These are phyloP conservation scores for Xylariaceae sp. DNA, from an alignment of 2,329 filamentous ascomycete species.

Conservation along the genomic window DNA sequence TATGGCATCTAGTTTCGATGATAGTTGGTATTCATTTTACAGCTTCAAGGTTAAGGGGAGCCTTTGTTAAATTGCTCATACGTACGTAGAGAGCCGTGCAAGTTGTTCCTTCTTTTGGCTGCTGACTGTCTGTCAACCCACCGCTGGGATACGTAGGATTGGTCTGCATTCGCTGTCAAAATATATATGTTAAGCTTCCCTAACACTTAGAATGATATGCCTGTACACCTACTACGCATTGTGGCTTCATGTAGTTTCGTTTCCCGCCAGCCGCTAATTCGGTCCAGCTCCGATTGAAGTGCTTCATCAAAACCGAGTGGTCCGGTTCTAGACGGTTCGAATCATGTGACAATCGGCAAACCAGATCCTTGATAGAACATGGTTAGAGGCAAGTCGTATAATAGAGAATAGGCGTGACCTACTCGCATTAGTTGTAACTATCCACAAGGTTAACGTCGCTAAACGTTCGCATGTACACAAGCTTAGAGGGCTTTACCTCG, in stretches of 20 bases:
- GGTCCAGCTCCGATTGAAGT: constrained; percentile 13
- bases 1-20: constrained; percentile 17
- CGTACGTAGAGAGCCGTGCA: constrained; percentile 6
- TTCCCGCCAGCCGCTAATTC: constrained; percentile 13
- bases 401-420: too few relatives aligned
- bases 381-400: neutral
- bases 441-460: neutral
- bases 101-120: neutral
- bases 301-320: constrained; percentile 4
- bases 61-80: too few relatives aligned
- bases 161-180: too few relatives aligned
- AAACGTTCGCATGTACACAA: neutral
- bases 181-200: too few relatives aligned
- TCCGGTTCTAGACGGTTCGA: neutral
- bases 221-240: constrained; percentile 12
- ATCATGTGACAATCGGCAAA: neutral
- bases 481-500: neutral
- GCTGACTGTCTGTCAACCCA: too few relatives aligned
- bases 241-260: constrained; percentile 14
- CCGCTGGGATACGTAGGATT: too few relatives aligned
- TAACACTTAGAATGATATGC: neutral
- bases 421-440: too few relatives aligned
- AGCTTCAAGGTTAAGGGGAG: too few relatives aligned
- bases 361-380: neutral
- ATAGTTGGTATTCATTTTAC: constrained; percentile 1